Conservation (phyloP, 768 basidiomycete species). For the Saitozyma sp. region DNA sequence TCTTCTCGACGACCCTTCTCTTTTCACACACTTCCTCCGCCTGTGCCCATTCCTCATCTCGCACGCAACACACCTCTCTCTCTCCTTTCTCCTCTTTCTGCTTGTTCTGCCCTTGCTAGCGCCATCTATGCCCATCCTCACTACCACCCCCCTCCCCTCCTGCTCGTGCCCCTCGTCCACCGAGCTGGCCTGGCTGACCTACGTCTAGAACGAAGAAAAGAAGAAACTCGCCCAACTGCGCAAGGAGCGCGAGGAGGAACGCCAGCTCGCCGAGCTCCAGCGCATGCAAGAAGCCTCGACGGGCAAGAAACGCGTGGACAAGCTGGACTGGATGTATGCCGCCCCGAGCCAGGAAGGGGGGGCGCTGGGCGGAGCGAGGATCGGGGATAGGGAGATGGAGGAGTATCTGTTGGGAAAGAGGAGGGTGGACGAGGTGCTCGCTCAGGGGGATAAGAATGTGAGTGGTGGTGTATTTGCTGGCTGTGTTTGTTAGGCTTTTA, state of each 20-base stretch:
- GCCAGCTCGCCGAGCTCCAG: constrained; percentile 93
- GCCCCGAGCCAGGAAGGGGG: constrained; percentile 86
- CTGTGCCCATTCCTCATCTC: no score
- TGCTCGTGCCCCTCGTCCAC: background rate
- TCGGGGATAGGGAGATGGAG: constrained; percentile 75
- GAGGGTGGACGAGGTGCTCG: constrained; percentile 92
- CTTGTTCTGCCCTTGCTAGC: background rate
- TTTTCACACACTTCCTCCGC: no score
- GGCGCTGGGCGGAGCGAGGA: constrained; percentile 52
- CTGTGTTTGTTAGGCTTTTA: no score
- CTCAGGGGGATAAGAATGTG: constrained; percentile 79
- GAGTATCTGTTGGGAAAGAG: constrained; percentile 97
- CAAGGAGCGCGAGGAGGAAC: constrained; percentile 96
- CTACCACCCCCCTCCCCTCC: background rate
- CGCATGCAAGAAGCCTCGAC: constrained; percentile 92
- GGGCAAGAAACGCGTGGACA: constrained; percentile 89
- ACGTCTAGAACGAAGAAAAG: constrained; percentile 84
- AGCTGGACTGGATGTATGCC: constrained; percentile 99
- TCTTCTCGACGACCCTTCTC: no score
- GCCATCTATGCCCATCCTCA: no score
- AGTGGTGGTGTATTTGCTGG: constrained; percentile 47
- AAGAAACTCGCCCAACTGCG: constrained; percentile 95
- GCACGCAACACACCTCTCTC: no score
- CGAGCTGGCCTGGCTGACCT: constrained; percentile 14
- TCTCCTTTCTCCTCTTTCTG: no score